Base-by-base conservation (phyloP, 78 protist genomes). In the Dictyostelium brefeldianum region DNA sequence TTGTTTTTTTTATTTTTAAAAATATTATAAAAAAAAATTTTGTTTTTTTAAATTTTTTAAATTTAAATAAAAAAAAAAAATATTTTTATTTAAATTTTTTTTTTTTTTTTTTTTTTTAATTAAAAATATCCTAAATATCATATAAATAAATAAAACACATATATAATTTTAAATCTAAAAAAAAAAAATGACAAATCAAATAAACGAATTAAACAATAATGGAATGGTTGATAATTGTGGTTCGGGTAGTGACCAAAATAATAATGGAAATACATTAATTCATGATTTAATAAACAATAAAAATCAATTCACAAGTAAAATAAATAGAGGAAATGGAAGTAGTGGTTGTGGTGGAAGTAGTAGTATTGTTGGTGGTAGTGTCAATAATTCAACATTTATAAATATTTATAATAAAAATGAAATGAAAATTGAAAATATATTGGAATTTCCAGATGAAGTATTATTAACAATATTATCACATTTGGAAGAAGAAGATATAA, bases 391-490 rank as follows among this genome's bases (percentile, higher is more conserved):
- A 62, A 62, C 14, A 3, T 11, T 14, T 36, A 36, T 36, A 36
- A 36, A 36, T 36, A 36, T 36, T 36, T 36, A 36, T 36, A 36
- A 36, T 36, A 36, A 36, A 36, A 36, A 36, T 36, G 43, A 36
- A 22, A 62, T 11, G 3, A 67, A 67, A 31, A 67, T 67, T 31
- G 75, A 18, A 17, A 41, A 67, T 18, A 67, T 67, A 14, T 31
- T 62, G 12, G 85, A 87, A 12, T 50, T 87, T 31, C 93, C 93
- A 57, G 51, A 73, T 77, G 93, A 87, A 51, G 81, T 87, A 12
- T 46, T 70, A 41, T 50, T 87, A n/a, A 77, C 65, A 50, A 87
- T 87, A 4, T 27, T 87, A 22, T 53, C 93, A 62, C 29, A 31
- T 10, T 65, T 87, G 54, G 83, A 74, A 20, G 71, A 83, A 64